Evolutionary conservation across 345 rosid genomes (phyloP).

Genomic region (Populus tremula): DNA sequence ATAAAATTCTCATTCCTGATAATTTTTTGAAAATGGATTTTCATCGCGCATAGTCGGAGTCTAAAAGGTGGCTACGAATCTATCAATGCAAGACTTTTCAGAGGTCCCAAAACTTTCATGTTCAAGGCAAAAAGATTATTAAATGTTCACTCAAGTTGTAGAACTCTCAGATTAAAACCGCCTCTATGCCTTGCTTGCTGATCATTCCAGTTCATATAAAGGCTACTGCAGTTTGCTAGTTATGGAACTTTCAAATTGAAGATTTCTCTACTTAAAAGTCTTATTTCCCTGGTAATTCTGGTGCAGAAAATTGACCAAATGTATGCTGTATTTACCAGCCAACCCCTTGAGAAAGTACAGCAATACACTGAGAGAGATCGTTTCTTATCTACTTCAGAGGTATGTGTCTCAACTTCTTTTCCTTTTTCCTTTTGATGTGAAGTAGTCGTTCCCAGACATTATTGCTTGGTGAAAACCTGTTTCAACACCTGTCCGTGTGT

Average conservation of each 20-base stretch:
- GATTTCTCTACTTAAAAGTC: neutral
- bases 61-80: too few species aligned
- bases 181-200: neutral
- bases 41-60: too few species aligned
- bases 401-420: conserved; percentile 22
- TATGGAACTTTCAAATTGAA: neutral
- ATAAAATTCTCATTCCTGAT: too few species aligned
- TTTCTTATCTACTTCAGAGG: conserved; percentile 82
- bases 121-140: neutral
- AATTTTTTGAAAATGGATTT: too few species aligned
- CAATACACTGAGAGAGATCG: conserved; percentile 79
- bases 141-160: neutral
- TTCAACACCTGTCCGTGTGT: neutral
- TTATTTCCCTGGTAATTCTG: conserved; percentile 1
- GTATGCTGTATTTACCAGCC: conserved; percentile 86
- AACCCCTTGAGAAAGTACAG: conserved; percentile 79
- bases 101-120: neutral
- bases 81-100: too few species aligned
- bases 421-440: neutral
- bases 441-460: neutral
- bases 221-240: neutral
- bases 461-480: neutral
- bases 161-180: neutral
- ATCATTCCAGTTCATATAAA: neutral
- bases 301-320: conserved; percentile 85